These are phyloP conservation scores for Macadamia integrifolia DNA, from an alignment of 164 flowering plant species.

Conservation along the genomic window DNA sequence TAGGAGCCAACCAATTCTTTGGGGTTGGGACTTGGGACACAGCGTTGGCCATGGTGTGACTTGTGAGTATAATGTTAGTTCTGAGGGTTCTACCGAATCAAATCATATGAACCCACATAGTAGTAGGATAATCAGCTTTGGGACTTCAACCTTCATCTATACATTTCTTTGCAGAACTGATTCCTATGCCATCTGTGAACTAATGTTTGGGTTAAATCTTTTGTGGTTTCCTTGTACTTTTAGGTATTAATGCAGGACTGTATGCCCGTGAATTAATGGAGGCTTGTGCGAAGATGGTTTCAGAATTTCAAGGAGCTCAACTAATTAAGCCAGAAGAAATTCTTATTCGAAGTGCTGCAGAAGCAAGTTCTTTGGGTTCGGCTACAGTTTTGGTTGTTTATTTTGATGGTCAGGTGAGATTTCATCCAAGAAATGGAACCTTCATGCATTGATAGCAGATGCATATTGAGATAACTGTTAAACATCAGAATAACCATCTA, in stretches of 20 bases:
- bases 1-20: no score
- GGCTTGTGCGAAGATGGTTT: conserved; percentile 46
- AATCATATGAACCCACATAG: no score
- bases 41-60: no score
- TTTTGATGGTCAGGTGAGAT: conserved; percentile 69
- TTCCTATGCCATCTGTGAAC: no score
- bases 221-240: conserved; percentile 6
- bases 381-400: conserved; percentile 72
- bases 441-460: background rate
- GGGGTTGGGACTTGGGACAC: background rate
- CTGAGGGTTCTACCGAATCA: no score
- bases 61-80: no score
- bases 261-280: conserved; percentile 66
- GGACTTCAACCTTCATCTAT: no score
- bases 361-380: conserved; percentile 50
- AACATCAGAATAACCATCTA: no score
- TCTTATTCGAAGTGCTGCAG: conserved; percentile 45
- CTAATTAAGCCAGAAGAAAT: conserved; percentile 37
- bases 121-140: no score
- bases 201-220: background rate
- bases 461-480: no score
- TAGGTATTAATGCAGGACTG: conserved; percentile 58
- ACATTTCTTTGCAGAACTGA: no score
- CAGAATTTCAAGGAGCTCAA: conserved; percentile 22
- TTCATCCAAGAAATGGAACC: background rate